Evolutionary conservation across 352 stramenopile species (phyloP), one percentile per base, ranked within the genome.

Genomic region (Globisporangium nagaii): DNA sequence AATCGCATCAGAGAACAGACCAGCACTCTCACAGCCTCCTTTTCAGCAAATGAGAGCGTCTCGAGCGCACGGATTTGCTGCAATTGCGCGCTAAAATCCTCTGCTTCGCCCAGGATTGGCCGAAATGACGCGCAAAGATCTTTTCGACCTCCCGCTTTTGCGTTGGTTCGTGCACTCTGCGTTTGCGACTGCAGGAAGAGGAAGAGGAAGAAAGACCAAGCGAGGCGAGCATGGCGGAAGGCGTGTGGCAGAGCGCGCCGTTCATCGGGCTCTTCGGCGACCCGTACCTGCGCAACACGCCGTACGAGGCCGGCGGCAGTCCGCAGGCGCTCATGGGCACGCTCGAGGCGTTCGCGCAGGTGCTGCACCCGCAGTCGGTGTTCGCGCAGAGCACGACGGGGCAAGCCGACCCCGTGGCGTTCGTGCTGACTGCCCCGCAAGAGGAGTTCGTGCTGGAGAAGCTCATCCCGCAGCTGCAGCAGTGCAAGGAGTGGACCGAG

Each of bases 221-320:
- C 19, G 6, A 46, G 11, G n/a, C n/a, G 9, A 25, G 6, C 20
- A 63, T 59, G 58, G 50, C 58, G 24, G 58, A 78, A 31, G 63
- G 61, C 7, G 69, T 84, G 17, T 94, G 84, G 84, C 70, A 79
- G 43, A 75, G 73, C 45, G 67, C 78, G 27, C 68, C 69, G 39
- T 92, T 85, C 57, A 43, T 94, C 32, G 84, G 81, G 48, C 56
- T 90, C 52, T 91, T 91, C 50, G 84, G 81, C 22, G 83, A 95
- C 63, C 79, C 85, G 48, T 92, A 79, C 44, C 66, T 93, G 44
- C 81, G 76, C n/a, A 66, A 59, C 20, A 95, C 85, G 55, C 73
- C 83, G 28, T 88, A 86, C 58, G 81, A 93, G 60, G 79, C 75
- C 19, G 84, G 82, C 43, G 79, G 84, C 19, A 74, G 87, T 45